Conservation (phyloP, 805 yeast genomes). For the Sugiyamaella valdiviana region DNA sequence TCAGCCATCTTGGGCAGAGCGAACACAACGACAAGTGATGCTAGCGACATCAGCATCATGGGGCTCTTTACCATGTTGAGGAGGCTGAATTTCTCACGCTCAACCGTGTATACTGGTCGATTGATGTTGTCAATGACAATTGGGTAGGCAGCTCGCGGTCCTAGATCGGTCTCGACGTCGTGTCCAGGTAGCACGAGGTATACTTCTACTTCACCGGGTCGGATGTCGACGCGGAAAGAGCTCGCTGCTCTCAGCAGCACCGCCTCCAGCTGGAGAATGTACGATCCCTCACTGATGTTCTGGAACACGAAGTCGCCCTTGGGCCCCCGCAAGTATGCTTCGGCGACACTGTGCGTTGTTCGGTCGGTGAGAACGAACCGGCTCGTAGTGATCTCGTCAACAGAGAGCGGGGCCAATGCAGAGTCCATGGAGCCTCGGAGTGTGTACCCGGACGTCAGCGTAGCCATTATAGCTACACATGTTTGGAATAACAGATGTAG, state of each 20-base stretch:
- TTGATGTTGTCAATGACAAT: constrained; percentile 25
- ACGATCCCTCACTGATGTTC: constrained; percentile 25
- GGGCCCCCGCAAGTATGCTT: not conserved
- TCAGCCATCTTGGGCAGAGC: constrained; percentile 29
- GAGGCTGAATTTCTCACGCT: constrained; percentile 28
- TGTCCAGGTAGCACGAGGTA: constrained; percentile 27
- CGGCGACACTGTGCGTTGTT: not conserved
- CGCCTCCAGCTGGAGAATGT: constrained; percentile 20
- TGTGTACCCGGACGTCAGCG: constrained; percentile 9
- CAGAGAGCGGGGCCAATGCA: constrained; percentile 13
- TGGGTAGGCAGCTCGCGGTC: constrained; percentile 31
- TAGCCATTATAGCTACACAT: not conserved
- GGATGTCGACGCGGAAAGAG: constrained; percentile 21
- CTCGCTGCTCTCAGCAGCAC: constrained; percentile 14
- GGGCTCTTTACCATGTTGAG: constrained; percentile 31
- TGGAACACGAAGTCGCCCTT: constrained; percentile 23
- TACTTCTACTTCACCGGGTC: constrained; percentile 24
- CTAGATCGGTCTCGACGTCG: constrained; percentile 21
- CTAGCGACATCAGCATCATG: constrained; percentile 32
- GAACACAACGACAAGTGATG: constrained; percentile 29
- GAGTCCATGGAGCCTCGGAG: constrained; percentile 14
- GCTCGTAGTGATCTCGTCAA: constrained; percentile 13
- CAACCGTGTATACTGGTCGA: constrained; percentile 23
- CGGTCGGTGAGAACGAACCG: constrained; percentile 2
- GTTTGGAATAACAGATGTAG: not conserved